Evolutionary conservation across 1,284 basidiomycete genomes (phyloP), one percentile per base, ranked within the genome.

Genomic region (Irpex lacteus): DNA sequence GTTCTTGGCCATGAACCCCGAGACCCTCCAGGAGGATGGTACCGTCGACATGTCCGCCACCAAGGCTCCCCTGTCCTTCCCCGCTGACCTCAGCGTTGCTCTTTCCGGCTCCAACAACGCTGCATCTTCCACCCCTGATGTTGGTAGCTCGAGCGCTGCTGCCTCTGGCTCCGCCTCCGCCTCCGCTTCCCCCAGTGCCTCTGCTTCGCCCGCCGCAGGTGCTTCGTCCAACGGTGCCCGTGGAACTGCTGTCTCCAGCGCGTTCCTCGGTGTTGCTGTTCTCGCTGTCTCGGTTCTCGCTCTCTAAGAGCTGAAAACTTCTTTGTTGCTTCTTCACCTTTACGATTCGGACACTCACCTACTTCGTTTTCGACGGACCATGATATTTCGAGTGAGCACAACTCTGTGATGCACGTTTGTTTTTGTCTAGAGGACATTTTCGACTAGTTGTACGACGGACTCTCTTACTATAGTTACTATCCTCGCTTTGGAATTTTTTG

Each of bases 1-100:
- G 55, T 81, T 90, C 81, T 76, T 90, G 66, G 88, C 82, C 40
- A 75, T 77, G 70, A 91, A 91, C 80, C 76, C 81, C 5, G 86
- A 88, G 64, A 74, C 81, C 52, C 63, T 90, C 66, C 74, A 79
- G 62, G 72, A 72, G 3, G 81, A 85, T 71, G 87, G 87, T 65
- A 74, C 75, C 11, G 73, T 89, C 73, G 78, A 87, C 77, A 76
- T 89, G 62, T 75, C 77, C 72, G 73, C 73, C 60, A 70, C 78
- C 53, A 76, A 71, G 69, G 82, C 80, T 50, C 82, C 86, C 38
- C 70, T 88, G 65, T 81, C 81, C 79, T 75, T 88, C 66, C 89
- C 88, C 66, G 74, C 78, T 63, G 88, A 90, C 70, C 75, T 90
- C 68, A 74, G 76, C 65, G 71, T 72, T 57, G 78, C 78, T 62